Conservation (phyloP, 2,329 filamentous ascomycete genomes). For the Drechslerella coelobrocha region DNA sequence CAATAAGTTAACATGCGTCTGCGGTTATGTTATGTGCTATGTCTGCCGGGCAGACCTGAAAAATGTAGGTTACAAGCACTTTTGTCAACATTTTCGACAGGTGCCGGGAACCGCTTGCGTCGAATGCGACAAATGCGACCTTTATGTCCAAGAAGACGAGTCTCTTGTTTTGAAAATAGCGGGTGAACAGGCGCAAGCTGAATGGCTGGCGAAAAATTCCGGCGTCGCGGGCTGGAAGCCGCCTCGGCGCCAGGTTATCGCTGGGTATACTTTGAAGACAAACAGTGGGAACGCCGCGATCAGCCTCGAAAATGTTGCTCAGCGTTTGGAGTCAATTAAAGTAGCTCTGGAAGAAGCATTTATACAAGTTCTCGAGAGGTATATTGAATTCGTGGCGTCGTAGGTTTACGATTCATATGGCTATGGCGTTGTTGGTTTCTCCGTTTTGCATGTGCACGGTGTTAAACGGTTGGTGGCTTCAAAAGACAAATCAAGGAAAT, state of each 20-base stretch:
- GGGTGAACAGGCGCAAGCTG: constrained; percentile 73
- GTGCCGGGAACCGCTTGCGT: constrained; percentile 76
- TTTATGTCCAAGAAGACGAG: constrained; percentile 75
- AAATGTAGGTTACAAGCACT: constrained; percentile 84
- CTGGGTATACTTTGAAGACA: constrained; percentile 32
- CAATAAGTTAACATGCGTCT: constrained; percentile 95
- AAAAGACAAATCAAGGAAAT: neutral
- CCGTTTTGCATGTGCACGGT: neutral
- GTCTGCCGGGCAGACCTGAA: constrained; percentile 81
- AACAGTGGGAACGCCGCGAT: neutral
- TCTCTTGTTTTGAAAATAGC: constrained; percentile 72
- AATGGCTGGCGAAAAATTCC: constrained; percentile 71
- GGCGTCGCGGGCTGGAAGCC: constrained; percentile 33
- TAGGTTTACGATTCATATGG: neutral
- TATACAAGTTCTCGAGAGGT: constrained; percentile 17
- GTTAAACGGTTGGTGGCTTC: neutral
- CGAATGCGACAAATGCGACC: constrained; percentile 81
- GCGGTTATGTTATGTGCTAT: constrained; percentile 98
- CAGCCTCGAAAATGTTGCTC: neutral
- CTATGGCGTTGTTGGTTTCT: constrained; percentile 3
- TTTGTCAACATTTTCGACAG: constrained; percentile 92
- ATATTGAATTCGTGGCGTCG: constrained; percentile 21
- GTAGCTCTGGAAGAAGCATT: constrained; percentile 18
- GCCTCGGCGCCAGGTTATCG: constrained; percentile 32
- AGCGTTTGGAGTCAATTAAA: constrained; percentile 14